Conservation (phyloP, 2,329 filamentous ascomycete genomes). For the Pestalotiopsis sp. region DNA sequence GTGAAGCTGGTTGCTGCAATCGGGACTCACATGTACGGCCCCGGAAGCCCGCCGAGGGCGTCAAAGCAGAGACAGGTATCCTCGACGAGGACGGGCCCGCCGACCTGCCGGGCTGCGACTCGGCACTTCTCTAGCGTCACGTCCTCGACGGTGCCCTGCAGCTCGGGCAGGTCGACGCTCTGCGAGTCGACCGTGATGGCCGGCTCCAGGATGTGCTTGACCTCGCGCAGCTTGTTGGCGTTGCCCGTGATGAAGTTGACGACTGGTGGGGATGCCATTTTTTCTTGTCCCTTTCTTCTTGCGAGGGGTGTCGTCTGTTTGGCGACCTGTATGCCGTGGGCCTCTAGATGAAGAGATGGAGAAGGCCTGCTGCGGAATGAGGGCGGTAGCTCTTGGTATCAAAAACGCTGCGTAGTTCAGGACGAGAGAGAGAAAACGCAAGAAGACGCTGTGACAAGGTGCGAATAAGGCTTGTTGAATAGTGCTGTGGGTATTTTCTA, state of each 20-base stretch:
- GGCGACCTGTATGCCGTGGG: too few relatives aligned
- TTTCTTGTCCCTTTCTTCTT: neutral
- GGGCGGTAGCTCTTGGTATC: too few relatives aligned
- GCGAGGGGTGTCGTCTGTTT: too few relatives aligned
- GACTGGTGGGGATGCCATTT: conserved; percentile 17
- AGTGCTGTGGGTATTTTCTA: conserved; percentile 1
- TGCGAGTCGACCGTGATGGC: conserved; percentile 74
- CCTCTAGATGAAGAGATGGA: neutral
- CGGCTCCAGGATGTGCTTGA: conserved; percentile 79
- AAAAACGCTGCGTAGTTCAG: neutral
- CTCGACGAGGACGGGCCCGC: conserved; percentile 81
- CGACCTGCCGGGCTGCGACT: conserved; percentile 75
- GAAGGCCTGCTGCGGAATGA: too few relatives aligned
- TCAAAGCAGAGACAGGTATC: conserved; percentile 95
- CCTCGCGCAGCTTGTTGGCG: conserved; percentile 88
- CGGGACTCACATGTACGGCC: conserved; percentile 93
- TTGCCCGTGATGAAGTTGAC: conserved; percentile 98
- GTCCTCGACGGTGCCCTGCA: conserved; percentile 90
- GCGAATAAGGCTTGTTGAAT: neutral
- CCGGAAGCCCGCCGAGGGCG: conserved; percentile 86
- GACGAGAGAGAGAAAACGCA: neutral
- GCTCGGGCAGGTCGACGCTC: conserved; percentile 78
- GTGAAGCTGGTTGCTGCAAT: too few relatives aligned
- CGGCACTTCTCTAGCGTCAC: conserved; percentile 87
- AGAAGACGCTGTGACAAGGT: neutral